Conservation (phyloP, 2,329 filamentous ascomycete species). For the Chaetomiaceae sp. region DNA sequence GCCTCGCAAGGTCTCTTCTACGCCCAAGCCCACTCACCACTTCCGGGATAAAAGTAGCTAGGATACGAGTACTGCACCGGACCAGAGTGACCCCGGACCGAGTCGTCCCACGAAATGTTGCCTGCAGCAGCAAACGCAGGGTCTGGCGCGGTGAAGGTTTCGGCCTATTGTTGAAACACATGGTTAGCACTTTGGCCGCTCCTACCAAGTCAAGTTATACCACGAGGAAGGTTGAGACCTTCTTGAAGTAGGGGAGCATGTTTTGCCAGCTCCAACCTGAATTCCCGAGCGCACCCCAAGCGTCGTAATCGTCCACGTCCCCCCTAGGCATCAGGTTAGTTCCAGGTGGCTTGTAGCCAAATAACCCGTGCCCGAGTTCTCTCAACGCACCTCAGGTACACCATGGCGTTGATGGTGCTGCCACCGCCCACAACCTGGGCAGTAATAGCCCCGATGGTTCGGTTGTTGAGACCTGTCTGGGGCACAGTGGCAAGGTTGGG, state of each 20-base stretch:
- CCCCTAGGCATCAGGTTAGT: constrained; percentile 22
- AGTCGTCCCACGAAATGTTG: constrained; percentile 31
- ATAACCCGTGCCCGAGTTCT: too few species aligned
- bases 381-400: constrained; percentile 27
- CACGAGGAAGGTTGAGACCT: constrained; percentile 27
- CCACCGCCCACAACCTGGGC: constrained; percentile 35
- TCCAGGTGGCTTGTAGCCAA: not conserved
- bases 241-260: constrained; percentile 42
- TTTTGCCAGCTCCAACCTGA: constrained; percentile 34
- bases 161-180: constrained; percentile 22
- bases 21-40: constrained; percentile 17
- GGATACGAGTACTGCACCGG: constrained; percentile 33
- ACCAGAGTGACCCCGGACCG: constrained; percentile 29
- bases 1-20: not conserved
- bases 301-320: constrained; percentile 32
- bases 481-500: constrained; percentile 25
- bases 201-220: not conserved
- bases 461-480: constrained; percentile 29
- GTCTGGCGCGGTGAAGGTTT: constrained; percentile 30
- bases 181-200: not conserved
- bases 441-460: constrained; percentile 19
- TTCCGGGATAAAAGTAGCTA: constrained; percentile 32
- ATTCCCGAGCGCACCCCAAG: constrained; percentile 34
- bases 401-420: constrained; percentile 36
- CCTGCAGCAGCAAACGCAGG: constrained; percentile 24